Base-by-base conservation (phyloP, 1,139 yeast genomes). In the Protomyces inundatus region DNA sequence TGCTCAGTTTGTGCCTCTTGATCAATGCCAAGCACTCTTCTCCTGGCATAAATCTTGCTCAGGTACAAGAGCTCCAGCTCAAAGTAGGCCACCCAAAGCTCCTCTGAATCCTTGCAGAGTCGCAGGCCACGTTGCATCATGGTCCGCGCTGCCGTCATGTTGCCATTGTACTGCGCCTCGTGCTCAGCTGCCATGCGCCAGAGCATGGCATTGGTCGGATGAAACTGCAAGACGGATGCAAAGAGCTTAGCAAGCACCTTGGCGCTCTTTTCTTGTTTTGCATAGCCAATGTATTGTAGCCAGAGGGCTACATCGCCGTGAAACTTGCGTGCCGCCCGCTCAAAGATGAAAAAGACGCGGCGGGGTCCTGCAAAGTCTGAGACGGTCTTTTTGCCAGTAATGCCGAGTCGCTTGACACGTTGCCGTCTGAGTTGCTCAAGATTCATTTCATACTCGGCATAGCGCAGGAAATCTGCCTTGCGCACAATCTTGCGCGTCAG, bases 151-250 rank as follows among this genome's bases (percentile, higher is more conserved):
- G 96, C 95, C 72, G 87, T 84, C 63, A 96, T 90, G 71, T 90
- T 88, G 59, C 93, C 88, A 75, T 93, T 90, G 52, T 82, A 82
- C 71, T 93, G 97, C 71, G 89, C 86, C 76, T 95, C 98, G 75
- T 90, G 90, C 73, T 89, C 89, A 56, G 98, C 97, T 33, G 97
- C 97, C 71, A 90, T 83, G 61, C 93, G 83, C 98, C 98, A 95
- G 12, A 95, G 88, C 70, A 86, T 87, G 1, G 90, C 83, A 72
- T 90, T 88, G 63, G 89, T 82, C n/a, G 98, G 98, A 73, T 93
- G 98, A 68, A 90, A 77, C 75, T 87, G 90, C 70, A 95, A 79
- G 70, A 93, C 79, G 66, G 60, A 82, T 2, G 95, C 85, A 73
- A 90, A 90, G 6, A 90, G 85, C 69, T 84, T 85, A 73, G 89